Conservation (phyloP, 2,329 filamentous ascomycete species). For the Phyllachora maydis region DNA sequence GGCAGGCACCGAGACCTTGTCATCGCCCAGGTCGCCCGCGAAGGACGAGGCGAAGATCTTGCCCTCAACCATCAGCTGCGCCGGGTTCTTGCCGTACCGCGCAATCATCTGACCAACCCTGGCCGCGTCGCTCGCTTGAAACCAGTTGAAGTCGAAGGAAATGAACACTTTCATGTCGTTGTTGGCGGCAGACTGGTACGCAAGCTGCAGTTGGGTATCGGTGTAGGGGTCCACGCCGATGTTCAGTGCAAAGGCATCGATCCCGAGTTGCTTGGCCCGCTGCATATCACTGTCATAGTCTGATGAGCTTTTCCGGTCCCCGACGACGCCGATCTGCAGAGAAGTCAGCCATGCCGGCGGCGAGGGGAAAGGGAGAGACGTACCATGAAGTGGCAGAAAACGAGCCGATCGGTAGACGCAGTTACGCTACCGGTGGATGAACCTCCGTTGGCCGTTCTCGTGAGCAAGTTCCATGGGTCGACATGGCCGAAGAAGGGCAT, state of each 20-base stretch:
- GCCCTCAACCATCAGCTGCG: slow-evolving; percentile 25
- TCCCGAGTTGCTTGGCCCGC: slow-evolving; percentile 5
- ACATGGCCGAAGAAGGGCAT: too few relatives aligned
- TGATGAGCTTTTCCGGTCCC: slow-evolving; percentile 2
- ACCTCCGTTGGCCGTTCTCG: too few relatives aligned
- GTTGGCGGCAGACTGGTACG: slow-evolving; percentile 24
- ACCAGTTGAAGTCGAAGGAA: slow-evolving; percentile 35
- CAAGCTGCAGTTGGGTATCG: slow-evolving; percentile 22
- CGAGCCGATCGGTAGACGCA: slow-evolving; percentile 2
- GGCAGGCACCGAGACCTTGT: slow-evolving; percentile 20
- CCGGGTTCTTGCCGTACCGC: slow-evolving; percentile 18
- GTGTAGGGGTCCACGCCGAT: slow-evolving; percentile 15
- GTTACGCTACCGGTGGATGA: too few relatives aligned
- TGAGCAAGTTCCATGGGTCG: too few relatives aligned
- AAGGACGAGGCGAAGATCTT: slow-evolving; percentile 33
- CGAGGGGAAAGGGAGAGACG: neutral
- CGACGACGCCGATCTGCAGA: slow-evolving; percentile 4
- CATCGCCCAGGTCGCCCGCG: slow-evolving; percentile 15
- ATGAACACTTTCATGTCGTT: slow-evolving; percentile 31
- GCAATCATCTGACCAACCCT: slow-evolving; percentile 22
- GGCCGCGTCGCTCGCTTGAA: slow-evolving; percentile 12
- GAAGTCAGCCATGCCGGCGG: neutral
- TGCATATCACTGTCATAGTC: slow-evolving; percentile 5
- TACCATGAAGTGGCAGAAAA: slow-evolving; percentile 5
- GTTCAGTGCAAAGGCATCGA: slow-evolving; percentile 12